Conservation (phyloP, 768 basidiomycete genomes). For the Hygrophorus russula region DNA sequence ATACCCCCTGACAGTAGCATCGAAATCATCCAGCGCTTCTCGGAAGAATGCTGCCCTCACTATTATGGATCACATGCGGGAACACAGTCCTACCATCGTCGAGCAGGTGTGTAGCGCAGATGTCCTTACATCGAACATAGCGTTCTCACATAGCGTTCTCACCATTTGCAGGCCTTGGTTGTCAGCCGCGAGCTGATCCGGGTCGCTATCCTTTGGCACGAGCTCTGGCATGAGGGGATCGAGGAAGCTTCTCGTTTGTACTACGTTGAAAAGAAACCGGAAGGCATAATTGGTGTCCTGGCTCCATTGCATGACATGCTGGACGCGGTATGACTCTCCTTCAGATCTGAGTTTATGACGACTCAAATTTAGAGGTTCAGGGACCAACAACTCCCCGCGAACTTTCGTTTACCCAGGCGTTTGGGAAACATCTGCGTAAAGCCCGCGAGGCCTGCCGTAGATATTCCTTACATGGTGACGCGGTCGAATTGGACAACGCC, state of each 20-base stretch:
- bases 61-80: slow-evolving; percentile 90
- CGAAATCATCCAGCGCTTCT: slow-evolving; percentile 81
- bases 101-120: slow-evolving; percentile 51
- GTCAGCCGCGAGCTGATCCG: slow-evolving; percentile 94
- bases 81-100: slow-evolving; percentile 81
- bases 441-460: slow-evolving; percentile 86
- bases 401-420: slow-evolving; percentile 88
- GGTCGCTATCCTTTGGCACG: slow-evolving; percentile 99
- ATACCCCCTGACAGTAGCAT: slow-evolving; percentile 91
- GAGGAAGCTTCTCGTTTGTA: slow-evolving; percentile 96
- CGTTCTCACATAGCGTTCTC: slow-evolving; percentile 5
- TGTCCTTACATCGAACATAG: neutral
- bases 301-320: slow-evolving; percentile 91
- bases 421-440: slow-evolving; percentile 84
- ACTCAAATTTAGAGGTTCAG: slow-evolving; percentile 25
- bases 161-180: slow-evolving; percentile 48
- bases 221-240: slow-evolving; percentile 96
- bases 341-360: neutral
- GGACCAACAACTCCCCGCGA: slow-evolving; percentile 92
- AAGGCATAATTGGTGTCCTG: slow-evolving; percentile 90
- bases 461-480: slow-evolving; percentile 79
- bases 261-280: slow-evolving; percentile 94
- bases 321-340: slow-evolving; percentile 58
- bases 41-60: slow-evolving; percentile 75
- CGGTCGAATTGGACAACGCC: slow-evolving; percentile 85